Evolutionary conservation across 495 filamentous ascomycete genomes (phyloP).

Genomic region (Neurospora sp.): DNA sequence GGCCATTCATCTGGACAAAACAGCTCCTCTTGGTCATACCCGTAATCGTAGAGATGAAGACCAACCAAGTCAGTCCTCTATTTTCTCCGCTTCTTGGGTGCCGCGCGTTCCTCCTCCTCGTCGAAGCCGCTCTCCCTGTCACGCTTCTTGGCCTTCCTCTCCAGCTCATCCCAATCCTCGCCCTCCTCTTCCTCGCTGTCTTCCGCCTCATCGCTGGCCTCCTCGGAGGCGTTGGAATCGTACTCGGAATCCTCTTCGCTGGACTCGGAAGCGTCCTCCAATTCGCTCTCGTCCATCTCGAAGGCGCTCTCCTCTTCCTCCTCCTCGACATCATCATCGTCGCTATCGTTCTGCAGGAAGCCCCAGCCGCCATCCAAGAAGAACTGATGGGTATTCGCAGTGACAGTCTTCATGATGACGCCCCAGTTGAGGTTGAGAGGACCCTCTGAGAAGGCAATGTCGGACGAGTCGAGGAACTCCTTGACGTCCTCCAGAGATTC

Average conservation of each 20-base stretch:
- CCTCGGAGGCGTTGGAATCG: constrained; percentile 79
- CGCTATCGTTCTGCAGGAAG: constrained; percentile 79
- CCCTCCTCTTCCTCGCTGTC: constrained; percentile 67
- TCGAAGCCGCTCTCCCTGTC: constrained; percentile 65
- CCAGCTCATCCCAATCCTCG: constrained; percentile 88
- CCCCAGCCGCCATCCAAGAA: constrained; percentile 93
- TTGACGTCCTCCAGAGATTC: constrained; percentile 91
- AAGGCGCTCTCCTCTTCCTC: constrained; percentile 80
- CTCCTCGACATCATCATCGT: constrained; percentile 74
- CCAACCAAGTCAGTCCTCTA: constrained; percentile 6
- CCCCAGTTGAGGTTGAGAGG: constrained; percentile 97
- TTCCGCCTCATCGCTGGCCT: constrained; percentile 54
- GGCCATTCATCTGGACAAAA: too few relatives aligned
- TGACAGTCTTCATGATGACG: constrained; percentile 99
- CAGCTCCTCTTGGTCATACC: too few relatives aligned
- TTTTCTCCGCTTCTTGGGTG: constrained; percentile 28
- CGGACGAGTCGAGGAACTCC: constrained; percentile 92
- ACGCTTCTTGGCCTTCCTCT: constrained; percentile 81
- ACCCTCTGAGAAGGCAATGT: constrained; percentile 89
- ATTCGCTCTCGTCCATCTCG: constrained; percentile 75
- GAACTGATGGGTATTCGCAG: constrained; percentile 85
- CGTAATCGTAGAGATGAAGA: neutral
- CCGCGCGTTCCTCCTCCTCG: constrained; percentile 46
- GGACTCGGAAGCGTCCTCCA: constrained; percentile 68
- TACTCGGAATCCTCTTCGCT: constrained; percentile 86